These are phyloP conservation scores for Dryadomyces quercivorus DNA, from an alignment of 2,329 filamentous ascomycete genomes.

Conservation along the genomic window DNA sequence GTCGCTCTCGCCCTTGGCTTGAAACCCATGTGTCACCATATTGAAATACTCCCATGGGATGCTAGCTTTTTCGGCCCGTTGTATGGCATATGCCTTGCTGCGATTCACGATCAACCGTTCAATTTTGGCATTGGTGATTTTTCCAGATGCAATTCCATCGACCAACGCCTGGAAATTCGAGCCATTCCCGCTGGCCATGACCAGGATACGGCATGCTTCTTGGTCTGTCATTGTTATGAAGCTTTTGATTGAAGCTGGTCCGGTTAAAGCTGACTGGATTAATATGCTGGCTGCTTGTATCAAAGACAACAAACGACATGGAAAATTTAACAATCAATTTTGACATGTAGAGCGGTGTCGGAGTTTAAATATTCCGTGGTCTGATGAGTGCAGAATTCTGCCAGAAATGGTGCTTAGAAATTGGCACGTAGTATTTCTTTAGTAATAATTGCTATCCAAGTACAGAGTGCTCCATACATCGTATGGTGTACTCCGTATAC, in stretches of 20 bases:
- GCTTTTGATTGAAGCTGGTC: neutral
- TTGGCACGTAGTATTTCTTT: too few species aligned
- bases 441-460: too few species aligned
- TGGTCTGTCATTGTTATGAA: neutral
- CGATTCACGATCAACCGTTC: conserved; percentile 36
- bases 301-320: too few species aligned
- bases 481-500: too few species aligned
- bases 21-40: conserved; percentile 58
- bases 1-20: conserved; percentile 46
- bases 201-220: conserved; percentile 31
- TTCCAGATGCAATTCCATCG: conserved; percentile 28
- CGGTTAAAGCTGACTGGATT: neutral
- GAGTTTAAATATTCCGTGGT: neutral
- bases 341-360: neutral
- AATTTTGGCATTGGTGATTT: conserved; percentile 30
- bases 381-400: neutral
- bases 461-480: too few species aligned
- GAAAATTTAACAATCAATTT: neutral
- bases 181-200: conserved; percentile 63
- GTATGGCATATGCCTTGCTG: conserved; percentile 31
- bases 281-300: neutral
- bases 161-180: conserved; percentile 69
- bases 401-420: neutral
- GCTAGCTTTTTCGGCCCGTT: conserved; percentile 29
- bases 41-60: conserved; percentile 77